phyloP scores from a whole-genome alignment of 1,139 yeast species.

The Hansenula sp. region DNA sequence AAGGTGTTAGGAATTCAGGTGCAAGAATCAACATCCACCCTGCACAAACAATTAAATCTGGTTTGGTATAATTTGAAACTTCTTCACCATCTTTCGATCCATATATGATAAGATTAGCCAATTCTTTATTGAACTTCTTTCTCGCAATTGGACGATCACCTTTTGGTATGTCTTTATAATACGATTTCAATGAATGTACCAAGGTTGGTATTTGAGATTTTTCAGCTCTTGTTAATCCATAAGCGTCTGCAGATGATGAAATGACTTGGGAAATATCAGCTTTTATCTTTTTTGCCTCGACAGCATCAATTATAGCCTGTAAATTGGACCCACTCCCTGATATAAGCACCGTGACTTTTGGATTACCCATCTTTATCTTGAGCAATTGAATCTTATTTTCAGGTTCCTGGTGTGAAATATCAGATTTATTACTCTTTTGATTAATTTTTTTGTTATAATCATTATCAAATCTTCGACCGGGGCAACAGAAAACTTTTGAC shows the following conservation, averaged over 20 bases:
- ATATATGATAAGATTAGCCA: slow-evolving; percentile 61
- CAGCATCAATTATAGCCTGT: slow-evolving; percentile 88
- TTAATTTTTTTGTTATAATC: background rate
- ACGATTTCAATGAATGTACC: slow-evolving; percentile 68
- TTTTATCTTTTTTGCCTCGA: slow-evolving; percentile 36
- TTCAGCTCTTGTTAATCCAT: slow-evolving; percentile 76
- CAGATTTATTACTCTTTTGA: background rate
- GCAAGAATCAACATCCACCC: slow-evolving; percentile 97
- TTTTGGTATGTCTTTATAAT: slow-evolving; percentile 72
- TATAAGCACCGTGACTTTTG: slow-evolving; percentile 68
- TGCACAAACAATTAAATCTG: slow-evolving; percentile 91
- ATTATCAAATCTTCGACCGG: no score
- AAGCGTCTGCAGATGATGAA: slow-evolving; percentile 81
- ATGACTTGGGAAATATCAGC: slow-evolving; percentile 62
- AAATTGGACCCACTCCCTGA: slow-evolving; percentile 94
- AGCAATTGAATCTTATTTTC: no score
- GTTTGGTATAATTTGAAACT: slow-evolving; percentile 38
- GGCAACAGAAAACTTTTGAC: no score
- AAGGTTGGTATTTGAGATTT: slow-evolving; percentile 64
- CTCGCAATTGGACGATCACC: slow-evolving; percentile 58
- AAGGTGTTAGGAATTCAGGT: slow-evolving; percentile 65
- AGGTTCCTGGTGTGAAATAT: no score
- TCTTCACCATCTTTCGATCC: slow-evolving; percentile 37
- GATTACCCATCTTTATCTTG: slow-evolving; percentile 9
- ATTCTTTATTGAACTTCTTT: slow-evolving; percentile 68